Conservation (phyloP, 2,329 filamentous ascomycete species). For the Stromatinia cepivora region DNA sequence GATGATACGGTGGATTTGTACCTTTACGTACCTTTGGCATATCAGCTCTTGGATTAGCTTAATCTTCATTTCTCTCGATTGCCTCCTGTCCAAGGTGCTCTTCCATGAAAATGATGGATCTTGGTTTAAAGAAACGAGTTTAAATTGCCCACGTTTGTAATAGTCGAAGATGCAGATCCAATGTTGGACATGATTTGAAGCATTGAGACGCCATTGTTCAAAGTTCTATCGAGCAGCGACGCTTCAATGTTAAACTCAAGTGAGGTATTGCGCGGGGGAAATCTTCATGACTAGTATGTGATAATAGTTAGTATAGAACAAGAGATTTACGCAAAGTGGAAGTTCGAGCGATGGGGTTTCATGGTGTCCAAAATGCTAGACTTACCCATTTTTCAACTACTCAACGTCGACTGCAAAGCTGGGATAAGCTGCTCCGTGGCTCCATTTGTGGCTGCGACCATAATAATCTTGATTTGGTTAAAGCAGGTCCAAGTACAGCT, state of each 20-base stretch:
- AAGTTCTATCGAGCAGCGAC: rapidly evolving
- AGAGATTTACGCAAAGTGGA: background rate
- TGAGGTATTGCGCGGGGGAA: background rate
- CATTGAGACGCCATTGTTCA: background rate
- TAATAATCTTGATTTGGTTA: too few species aligned
- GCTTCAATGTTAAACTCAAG: background rate
- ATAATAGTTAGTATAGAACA: background rate
- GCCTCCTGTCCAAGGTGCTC: rapidly evolving
- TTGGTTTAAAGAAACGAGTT: background rate
- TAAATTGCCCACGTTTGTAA: background rate
- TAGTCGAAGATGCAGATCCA: background rate
- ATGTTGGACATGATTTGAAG: background rate
- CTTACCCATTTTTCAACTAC: background rate
- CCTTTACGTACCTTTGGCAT: background rate
- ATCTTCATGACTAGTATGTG: background rate
- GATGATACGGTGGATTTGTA: background rate
- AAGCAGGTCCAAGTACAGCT: too few species aligned
- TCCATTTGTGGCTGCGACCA: too few species aligned
- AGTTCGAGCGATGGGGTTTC: too few species aligned
- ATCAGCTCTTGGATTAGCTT: constrained; percentile 10
- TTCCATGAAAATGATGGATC: background rate
- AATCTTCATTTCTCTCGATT: background rate
- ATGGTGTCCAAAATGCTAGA: too few species aligned
- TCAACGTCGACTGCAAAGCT: background rate
- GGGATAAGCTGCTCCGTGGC: too few species aligned